These are phyloP conservation scores for Phyllosticta citrichinensis DNA, from an alignment of 2,329 filamentous ascomycete genomes.

Conservation along the genomic window DNA sequence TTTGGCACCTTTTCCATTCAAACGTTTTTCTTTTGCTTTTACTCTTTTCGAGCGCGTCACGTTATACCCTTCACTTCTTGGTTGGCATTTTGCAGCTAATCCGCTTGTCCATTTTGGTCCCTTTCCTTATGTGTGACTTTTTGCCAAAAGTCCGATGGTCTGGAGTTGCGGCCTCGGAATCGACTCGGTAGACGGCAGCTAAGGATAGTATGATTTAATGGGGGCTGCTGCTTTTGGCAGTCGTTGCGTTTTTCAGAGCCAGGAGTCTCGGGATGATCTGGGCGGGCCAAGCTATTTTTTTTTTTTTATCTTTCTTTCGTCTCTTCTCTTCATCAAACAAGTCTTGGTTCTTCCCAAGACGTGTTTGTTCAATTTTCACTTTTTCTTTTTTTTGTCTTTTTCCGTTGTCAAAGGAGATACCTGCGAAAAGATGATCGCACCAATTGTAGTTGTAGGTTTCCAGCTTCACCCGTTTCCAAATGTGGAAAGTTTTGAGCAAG, in stretches of 20 bases:
- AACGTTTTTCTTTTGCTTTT: not conserved
- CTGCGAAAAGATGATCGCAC: not conserved
- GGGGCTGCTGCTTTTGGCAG: not conserved
- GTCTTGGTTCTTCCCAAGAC: not conserved
- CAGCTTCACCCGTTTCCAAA: not conserved
- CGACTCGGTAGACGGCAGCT: not conserved
- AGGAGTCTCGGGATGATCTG: not conserved
- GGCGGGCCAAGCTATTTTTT: not conserved
- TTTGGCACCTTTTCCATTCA: not conserved
- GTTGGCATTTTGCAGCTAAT: not conserved
- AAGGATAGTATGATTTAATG: not conserved
- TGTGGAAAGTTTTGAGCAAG: not conserved
- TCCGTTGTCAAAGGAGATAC: not conserved
- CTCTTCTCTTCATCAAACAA: not conserved
- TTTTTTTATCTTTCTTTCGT: not conserved
- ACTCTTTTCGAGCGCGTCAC: not conserved
- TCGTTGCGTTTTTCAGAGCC: not conserved
- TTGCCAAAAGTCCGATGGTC: not conserved
- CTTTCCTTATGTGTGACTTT: not conserved
- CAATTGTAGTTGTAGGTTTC: not conserved
- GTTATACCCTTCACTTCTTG: not conserved
- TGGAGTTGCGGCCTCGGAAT: not conserved
- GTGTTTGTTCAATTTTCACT: not conserved
- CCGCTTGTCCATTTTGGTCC: not conserved
- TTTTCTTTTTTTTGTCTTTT: not conserved